These are phyloP conservation scores for Euphorbia celastroides DNA, from an alignment of 441 rosid genomes.

Conservation along the genomic window DNA sequence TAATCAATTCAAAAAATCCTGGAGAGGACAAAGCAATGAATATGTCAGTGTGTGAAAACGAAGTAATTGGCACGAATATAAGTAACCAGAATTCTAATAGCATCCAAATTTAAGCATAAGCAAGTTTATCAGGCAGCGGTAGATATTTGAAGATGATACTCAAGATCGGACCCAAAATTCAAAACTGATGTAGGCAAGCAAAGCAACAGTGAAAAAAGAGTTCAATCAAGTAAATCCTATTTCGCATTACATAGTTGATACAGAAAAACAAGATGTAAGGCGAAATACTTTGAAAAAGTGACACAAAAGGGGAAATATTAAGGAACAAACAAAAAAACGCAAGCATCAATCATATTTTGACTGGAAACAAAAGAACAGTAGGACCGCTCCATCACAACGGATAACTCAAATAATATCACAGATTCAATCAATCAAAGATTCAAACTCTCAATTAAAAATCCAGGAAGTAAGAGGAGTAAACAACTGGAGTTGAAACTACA, in stretches of 20 bases:
- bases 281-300: constrained; percentile 1
- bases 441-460: background rate
- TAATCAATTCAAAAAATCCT: constrained; percentile 20
- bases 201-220: background rate
- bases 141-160: background rate
- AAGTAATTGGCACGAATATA: background rate
- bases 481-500: background rate
- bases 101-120: background rate
- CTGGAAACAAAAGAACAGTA: background rate
- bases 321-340: background rate
- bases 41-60: constrained; percentile 9
- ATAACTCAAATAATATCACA: background rate
- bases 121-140: background rate
- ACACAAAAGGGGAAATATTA: background rate
- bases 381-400: background rate
- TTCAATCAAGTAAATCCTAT: background rate
- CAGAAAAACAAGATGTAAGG: background rate
- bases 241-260: background rate
- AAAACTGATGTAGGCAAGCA: background rate
- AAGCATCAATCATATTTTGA: background rate
- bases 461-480: background rate
- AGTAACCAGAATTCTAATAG: too few relatives aligned
- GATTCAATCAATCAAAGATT: background rate
- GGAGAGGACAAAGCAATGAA: background rate
- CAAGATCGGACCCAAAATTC: background rate